Conservation (phyloP, 2,329 filamentous ascomycete genomes). For the Triangularia setosa region DNA sequence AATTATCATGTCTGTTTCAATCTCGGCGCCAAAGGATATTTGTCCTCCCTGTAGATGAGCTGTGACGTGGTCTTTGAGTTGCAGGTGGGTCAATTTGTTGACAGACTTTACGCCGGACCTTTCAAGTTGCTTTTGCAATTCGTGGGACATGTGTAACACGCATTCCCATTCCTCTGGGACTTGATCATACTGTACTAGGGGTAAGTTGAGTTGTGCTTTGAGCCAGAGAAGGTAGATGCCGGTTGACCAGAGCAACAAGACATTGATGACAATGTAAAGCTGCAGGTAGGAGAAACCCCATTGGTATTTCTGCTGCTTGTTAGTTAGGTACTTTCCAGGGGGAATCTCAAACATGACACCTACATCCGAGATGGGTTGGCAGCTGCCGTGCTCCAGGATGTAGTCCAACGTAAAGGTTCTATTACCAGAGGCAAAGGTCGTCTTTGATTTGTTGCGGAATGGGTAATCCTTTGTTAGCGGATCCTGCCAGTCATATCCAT, state of each 20-base stretch:
- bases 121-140: neutral
- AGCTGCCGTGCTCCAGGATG: neutral
- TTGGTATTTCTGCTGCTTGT: neutral
- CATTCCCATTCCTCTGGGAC: neutral
- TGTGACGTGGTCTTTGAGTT: neutral
- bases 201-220: neutral
- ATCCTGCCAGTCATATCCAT: neutral
- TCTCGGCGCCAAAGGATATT: neutral
- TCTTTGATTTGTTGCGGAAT: neutral
- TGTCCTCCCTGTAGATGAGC: neutral
- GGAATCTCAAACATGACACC: neutral
- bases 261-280: neutral
- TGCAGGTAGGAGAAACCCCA: conserved; percentile 4
- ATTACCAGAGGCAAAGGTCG: neutral
- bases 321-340: neutral
- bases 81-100: neutral
- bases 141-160: neutral
- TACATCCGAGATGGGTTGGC: neutral
- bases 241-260: neutral
- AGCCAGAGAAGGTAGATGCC: neutral
- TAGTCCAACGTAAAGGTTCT: neutral
- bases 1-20: neutral
- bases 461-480: neutral
- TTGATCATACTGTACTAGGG: neutral
- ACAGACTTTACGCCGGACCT: neutral